These are phyloP conservation scores for Bacidia gigantensis DNA, from an alignment of 495 filamentous ascomycete genomes.

Conservation along the genomic window DNA sequence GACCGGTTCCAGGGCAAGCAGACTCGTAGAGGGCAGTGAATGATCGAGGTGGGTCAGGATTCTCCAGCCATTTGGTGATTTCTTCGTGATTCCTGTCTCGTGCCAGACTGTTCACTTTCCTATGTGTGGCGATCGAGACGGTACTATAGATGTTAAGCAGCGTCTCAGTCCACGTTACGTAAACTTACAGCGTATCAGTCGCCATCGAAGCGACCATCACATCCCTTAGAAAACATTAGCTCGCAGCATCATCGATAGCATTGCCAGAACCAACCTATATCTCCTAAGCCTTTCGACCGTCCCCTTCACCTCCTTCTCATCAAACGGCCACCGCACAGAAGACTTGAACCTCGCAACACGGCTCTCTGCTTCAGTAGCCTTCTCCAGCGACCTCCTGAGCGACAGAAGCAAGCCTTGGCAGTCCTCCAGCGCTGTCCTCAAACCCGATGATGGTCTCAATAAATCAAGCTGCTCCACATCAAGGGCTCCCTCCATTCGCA, in stretches of 20 bases:
- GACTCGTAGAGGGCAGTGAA: too few relatives aligned
- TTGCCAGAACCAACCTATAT: neutral
- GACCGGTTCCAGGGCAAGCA: too few relatives aligned
- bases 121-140: too few relatives aligned
- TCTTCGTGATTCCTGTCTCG: too few relatives aligned
- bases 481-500: neutral
- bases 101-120: too few relatives aligned
- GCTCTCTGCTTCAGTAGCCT: neutral
- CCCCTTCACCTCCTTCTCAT: neutral
- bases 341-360: neutral
- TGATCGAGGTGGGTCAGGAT: too few relatives aligned
- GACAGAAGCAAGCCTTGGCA: neutral
- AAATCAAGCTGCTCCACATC: neutral
- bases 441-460: neutral
- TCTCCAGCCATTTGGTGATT: too few relatives aligned
- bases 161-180: too few relatives aligned
- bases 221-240: neutral
- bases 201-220: neutral
- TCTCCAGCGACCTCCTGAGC: neutral
- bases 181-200: neutral
- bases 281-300: neutral
- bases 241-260: neutral
- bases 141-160: too few relatives aligned
- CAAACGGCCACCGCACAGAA: neutral
- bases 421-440: neutral